A percentile compares a stretch with the other conserved stretches of the same genome.
Evolutionary conservation across 1,284 basidiomycete genomes (phyloP).

Genomic region (Phlebopus sp.): DNA sequence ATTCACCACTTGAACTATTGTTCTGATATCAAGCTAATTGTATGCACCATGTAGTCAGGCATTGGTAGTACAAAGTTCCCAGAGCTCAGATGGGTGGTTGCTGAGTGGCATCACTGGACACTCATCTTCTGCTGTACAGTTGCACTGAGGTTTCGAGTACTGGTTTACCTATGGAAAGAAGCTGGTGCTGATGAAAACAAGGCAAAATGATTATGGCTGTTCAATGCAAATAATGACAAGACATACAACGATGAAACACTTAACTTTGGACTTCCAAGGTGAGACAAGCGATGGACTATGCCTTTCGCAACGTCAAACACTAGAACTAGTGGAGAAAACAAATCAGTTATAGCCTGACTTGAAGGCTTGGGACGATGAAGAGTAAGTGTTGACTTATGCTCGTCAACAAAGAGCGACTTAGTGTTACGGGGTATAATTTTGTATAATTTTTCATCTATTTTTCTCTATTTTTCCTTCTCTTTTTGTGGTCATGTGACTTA

Average conservation of each 20-base stretch:
- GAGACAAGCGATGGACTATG: too few species aligned
- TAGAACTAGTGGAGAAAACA: too few species aligned
- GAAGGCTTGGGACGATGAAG: too few species aligned
- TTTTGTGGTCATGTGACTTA: too few species aligned
- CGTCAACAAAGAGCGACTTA: too few species aligned
- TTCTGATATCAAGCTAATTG: conserved; percentile 10
- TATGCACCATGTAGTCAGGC: background rate
- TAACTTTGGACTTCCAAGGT: too few species aligned
- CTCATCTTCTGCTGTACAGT: conserved; percentile 30
- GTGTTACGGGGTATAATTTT: too few species aligned
- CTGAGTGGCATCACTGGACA: background rate
- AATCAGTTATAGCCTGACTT: too few species aligned
- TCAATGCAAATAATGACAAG: conserved; percentile 1
- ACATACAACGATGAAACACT: conserved; percentile 3
- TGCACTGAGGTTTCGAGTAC: conserved; percentile 17
- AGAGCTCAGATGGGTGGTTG: conserved; percentile 14
- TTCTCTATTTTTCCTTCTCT: too few species aligned
- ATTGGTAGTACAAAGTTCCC: conserved; percentile 7
- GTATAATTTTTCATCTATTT: too few species aligned
- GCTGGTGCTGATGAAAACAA: background rate
- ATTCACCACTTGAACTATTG: conserved; percentile 15
- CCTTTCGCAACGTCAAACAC: too few species aligned
- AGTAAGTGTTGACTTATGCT: too few species aligned
- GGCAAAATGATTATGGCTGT: background rate
- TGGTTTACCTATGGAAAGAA: conserved; percentile 18